Evolutionary conservation across 305 asterid species (phyloP).

Genomic region (Fraxinus sp.): DNA sequence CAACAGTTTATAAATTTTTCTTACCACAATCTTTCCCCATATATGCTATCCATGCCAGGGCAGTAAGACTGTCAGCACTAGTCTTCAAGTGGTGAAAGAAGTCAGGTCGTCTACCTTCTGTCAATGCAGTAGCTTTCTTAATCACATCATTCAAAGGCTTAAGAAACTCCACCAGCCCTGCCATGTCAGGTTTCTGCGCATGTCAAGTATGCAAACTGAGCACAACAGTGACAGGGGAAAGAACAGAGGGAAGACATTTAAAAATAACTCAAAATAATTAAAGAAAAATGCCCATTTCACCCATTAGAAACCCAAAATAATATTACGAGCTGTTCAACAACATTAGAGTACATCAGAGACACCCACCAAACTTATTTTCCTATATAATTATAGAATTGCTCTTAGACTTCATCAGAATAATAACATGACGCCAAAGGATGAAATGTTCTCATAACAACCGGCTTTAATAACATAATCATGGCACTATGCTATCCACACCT

Average conservation of each 20-base stretch:
- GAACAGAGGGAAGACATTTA: neutral
- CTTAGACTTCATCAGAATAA: neutral
- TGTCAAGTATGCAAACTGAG: constrained; percentile 19
- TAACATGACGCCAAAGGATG: neutral
- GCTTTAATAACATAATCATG: neutral
- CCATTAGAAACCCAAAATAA: neutral
- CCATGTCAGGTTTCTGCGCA: constrained; percentile 86
- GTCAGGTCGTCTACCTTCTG: constrained; percentile 86
- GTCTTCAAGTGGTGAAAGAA: constrained; percentile 87
- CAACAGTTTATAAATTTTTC: constrained; percentile 11
- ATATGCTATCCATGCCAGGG: constrained; percentile 94
- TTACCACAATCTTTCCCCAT: constrained; percentile 91
- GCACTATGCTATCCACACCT: neutral
- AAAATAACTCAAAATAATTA: neutral
- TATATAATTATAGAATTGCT: neutral
- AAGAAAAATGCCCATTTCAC: neutral
- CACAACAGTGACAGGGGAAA: constrained; percentile 1
- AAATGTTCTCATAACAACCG: neutral
- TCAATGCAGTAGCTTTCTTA: constrained; percentile 57
- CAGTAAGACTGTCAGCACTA: constrained; percentile 80
- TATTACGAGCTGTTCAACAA: neutral
- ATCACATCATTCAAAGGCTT: constrained; percentile 81
- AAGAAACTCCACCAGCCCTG: constrained; percentile 72
- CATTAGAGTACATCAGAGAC: constrained; percentile 8
- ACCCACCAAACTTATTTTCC: neutral